These are phyloP conservation scores for Monosporascus sp. DNA, from an alignment of 2,329 filamentous ascomycete genomes.

Conservation along the genomic window DNA sequence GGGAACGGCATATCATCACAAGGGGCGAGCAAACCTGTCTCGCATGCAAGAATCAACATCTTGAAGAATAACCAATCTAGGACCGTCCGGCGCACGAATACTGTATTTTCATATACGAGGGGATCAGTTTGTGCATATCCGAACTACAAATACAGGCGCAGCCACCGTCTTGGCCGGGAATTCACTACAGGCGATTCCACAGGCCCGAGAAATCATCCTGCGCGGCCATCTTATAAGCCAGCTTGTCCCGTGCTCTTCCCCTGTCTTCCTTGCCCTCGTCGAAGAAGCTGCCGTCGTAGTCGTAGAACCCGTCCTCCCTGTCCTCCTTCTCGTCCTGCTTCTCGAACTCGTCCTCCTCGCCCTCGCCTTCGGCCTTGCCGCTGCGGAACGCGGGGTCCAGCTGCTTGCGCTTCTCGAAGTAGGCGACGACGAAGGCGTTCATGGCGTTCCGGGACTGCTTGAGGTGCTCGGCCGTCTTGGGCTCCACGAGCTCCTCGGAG, in stretches of 20 bases:
- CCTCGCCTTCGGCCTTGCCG: background rate
- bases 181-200: too few species aligned
- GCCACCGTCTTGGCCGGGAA: too few species aligned
- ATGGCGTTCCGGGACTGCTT: conserved; percentile 16
- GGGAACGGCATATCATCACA: too few species aligned
- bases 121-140: too few species aligned
- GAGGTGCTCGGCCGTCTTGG: conserved; percentile 8
- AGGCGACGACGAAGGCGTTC: conserved; percentile 18
- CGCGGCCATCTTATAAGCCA: too few species aligned
- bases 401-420: conserved; percentile 15
- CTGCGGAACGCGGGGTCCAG: conserved; percentile 10
- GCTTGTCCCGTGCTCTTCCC: background rate
- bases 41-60: too few species aligned
- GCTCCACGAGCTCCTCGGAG: conserved; percentile 9
- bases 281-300: background rate
- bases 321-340: conserved; percentile 1
- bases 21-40: too few species aligned
- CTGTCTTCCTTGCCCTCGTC: background rate
- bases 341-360: conserved; percentile 3
- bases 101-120: too few species aligned
- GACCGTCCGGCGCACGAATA: too few species aligned
- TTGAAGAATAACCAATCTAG: too few species aligned
- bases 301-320: background rate
- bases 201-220: too few species aligned
- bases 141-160: too few species aligned